These are phyloP conservation scores for Paraphoma chrysanthemicola DNA, from an alignment of 2,329 filamentous ascomycete genomes.

Conservation along the genomic window DNA sequence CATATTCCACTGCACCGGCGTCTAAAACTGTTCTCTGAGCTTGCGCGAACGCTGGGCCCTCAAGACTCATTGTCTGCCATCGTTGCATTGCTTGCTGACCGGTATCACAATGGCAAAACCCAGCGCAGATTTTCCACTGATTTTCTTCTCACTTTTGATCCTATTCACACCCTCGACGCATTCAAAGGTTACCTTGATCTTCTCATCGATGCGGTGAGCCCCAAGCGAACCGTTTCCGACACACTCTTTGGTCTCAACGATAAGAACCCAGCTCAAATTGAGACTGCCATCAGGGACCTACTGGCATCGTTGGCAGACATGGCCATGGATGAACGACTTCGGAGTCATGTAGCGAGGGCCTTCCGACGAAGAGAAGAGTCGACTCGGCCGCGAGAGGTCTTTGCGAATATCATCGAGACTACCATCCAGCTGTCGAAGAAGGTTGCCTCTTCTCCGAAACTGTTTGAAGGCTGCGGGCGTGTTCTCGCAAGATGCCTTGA, in stretches of 20 bases:
- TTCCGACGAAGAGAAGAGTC: slow-evolving; percentile 38
- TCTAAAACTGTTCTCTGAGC: slow-evolving; percentile 80
- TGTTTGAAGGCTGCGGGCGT: slow-evolving; percentile 62
- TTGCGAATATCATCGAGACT: slow-evolving; percentile 49
- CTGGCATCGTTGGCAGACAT: slow-evolving; percentile 49
- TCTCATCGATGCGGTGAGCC: slow-evolving; percentile 75
- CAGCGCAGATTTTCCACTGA: slow-evolving; percentile 78
- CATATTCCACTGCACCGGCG: slow-evolving; percentile 90
- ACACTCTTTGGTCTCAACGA: slow-evolving; percentile 71
- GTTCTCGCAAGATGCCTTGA: slow-evolving; percentile 82
- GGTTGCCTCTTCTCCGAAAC: slow-evolving; percentile 55
- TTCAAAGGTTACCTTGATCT: slow-evolving; percentile 79
- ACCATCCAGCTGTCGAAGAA: slow-evolving; percentile 66
- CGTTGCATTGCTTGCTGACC: slow-evolving; percentile 87
- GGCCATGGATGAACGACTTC: slow-evolving; percentile 41
- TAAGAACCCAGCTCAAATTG: slow-evolving; percentile 48
- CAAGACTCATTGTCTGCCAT: slow-evolving; percentile 89
- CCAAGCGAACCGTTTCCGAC: slow-evolving; percentile 76
- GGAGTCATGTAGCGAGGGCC: slow-evolving; percentile 37
- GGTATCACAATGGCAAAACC: slow-evolving; percentile 78
- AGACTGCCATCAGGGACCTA: slow-evolving; percentile 46
- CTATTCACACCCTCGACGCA: slow-evolving; percentile 74
- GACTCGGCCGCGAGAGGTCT: slow-evolving; percentile 36
- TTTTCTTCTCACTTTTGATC: slow-evolving; percentile 74
- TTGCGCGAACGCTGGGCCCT: slow-evolving; percentile 84